These are phyloP conservation scores for Elsinoe necatrix DNA, from an alignment of 2,329 filamentous ascomycete species.

Conservation along the genomic window DNA sequence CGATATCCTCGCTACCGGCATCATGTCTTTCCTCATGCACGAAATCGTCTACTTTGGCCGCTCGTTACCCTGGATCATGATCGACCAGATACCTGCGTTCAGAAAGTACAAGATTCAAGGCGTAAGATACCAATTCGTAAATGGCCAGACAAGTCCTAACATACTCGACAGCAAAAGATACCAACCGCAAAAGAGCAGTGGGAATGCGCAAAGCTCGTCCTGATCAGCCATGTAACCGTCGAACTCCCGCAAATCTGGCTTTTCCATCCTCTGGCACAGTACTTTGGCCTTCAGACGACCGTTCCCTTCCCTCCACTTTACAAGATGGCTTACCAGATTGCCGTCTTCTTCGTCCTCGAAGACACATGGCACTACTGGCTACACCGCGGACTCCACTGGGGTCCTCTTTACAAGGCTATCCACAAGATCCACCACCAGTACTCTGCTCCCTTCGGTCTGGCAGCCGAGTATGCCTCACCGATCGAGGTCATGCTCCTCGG, in stretches of 20 bases:
- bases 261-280: slow-evolving; percentile 94
- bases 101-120: slow-evolving; percentile 91
- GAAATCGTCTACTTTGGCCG: slow-evolving; percentile 92
- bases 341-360: slow-evolving; percentile 89
- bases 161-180: slow-evolving; percentile 57
- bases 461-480: slow-evolving; percentile 93
- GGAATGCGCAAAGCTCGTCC: slow-evolving; percentile 85
- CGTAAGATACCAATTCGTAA: slow-evolving; percentile 41
- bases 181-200: slow-evolving; percentile 91
- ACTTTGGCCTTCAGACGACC: slow-evolving; percentile 76
- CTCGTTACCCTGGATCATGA: slow-evolving; percentile 81
- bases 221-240: slow-evolving; percentile 93
- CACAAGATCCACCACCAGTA: slow-evolving; percentile 99
- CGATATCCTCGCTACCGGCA: slow-evolving; percentile 88
- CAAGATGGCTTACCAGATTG: slow-evolving; percentile 86
- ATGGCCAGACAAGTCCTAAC: slow-evolving; percentile 17
- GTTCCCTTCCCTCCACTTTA: slow-evolving; percentile 80
- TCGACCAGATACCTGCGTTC: slow-evolving; percentile 80
- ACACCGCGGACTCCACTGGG: slow-evolving; percentile 88
- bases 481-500: slow-evolving; percentile 95
- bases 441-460: slow-evolving; percentile 91
- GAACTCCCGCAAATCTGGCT: slow-evolving; percentile 97
- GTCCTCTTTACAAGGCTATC: slow-evolving; percentile 87
- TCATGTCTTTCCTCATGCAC: slow-evolving; percentile 96
- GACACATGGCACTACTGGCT: slow-evolving; percentile 98